Base-by-base conservation (phyloP, 768 basidiomycete genomes). In the Lentinula boryana region DNA sequence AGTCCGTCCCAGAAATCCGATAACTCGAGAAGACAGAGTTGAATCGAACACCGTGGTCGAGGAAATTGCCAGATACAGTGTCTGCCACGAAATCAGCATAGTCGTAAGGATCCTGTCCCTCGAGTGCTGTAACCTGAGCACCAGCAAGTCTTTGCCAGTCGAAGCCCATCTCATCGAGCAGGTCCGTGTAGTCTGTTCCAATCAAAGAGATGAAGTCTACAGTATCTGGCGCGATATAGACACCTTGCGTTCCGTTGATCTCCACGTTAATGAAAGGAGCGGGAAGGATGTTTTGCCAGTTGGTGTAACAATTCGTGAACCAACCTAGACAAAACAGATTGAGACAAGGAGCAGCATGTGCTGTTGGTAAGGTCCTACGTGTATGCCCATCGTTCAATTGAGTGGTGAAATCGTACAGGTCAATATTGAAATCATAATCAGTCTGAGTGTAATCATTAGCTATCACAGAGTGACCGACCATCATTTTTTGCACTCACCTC, bases 351-450 rank as follows among this genome's bases (percentile, higher is more conserved):
- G 21, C 18, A 60, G 61, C 9, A 41, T 23, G 9, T 4, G 35
- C 21, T 23, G n/a, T 16, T 1, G 27, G 43, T 31, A 16, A 33
- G 43, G 36, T 67, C 77, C 32, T 69, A 83, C 85, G 77, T 12
- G 86, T 88, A 66, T 87, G 86, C 5, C 86, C 86, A 66, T 87
- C 85, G 65, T 88, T 87, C 49, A 88, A 64, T 53, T 77, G 77
- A 16, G 76, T 83, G 0, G 78, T 79, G 62, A 84, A 80, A 57
- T 83, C 75, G 62, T 80, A 86, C 16, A 88, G 65, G 43, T 78
- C 85, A 50, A 72, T 74, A 65, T 81, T 86, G 71, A 88, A 86
- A 66, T 85, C 85, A 62, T 84, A 88, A 63, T 87, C 85, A 7
- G 84, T 84, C 83, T 88, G 57, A 53, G 49, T 15, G 55, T 55